These are phyloP conservation scores for Canavalia gladiata DNA, from an alignment of 306 rosid species.

Conservation along the genomic window DNA sequence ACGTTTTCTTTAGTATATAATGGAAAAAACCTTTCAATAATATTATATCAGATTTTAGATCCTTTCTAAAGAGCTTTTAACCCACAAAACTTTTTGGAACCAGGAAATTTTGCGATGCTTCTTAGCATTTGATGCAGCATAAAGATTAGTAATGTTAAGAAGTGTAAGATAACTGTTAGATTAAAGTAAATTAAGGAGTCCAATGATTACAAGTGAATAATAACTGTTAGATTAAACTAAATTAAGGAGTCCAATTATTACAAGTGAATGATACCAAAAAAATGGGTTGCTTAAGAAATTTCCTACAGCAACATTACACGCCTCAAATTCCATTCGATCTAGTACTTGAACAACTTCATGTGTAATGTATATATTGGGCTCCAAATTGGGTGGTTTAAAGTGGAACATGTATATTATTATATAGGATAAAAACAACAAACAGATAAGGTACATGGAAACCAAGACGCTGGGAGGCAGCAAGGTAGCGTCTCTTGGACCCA, in stretches of 20 bases:
- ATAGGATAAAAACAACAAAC: neutral
- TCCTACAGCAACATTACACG: neutral
- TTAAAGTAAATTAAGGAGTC: neutral
- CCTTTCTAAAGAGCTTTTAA: neutral
- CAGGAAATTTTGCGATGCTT: neutral
- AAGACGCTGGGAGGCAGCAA: neutral
- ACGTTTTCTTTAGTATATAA: neutral
- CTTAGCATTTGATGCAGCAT: no score
- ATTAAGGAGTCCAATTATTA: neutral
- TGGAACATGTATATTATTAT: neutral
- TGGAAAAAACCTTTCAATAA: neutral
- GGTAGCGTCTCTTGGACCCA: constrained; percentile 6
- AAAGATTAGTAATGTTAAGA: neutral
- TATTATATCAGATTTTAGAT: neutral
- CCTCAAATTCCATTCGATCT: neutral
- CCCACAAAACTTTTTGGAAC: neutral
- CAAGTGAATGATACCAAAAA: neutral
- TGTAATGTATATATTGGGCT: neutral
- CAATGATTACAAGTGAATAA: neutral
- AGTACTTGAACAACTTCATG: neutral
- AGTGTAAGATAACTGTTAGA: neutral
- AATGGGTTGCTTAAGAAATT: neutral
- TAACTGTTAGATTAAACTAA: neutral
- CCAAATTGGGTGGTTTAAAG: neutral
- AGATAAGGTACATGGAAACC: neutral